Base-by-base conservation (phyloP, 805 yeast species). In the Huiozyma naganishii region DNA sequence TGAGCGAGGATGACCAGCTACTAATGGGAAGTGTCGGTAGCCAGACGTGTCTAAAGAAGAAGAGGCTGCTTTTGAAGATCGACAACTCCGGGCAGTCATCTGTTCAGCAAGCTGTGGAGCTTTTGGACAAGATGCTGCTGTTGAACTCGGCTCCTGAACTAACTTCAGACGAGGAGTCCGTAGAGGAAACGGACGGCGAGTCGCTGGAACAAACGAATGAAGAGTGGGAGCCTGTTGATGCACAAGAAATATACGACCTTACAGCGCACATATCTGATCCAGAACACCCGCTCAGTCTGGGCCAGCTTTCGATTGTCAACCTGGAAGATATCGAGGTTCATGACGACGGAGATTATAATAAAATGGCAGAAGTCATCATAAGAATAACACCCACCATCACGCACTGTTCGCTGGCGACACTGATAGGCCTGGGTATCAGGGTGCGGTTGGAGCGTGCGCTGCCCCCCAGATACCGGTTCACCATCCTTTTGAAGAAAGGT, bases 331-430 rank as follows among this genome's bases (percentile, higher is more conserved):
- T 92, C 45, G 62, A 67, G 35, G 87, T 92, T 3, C 68, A 63
- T 2, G 83, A 85, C 54, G 68, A 77, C 8, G 74, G 76, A 5
- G 69, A 73, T 41, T 58, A 59, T 39, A 53, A 68, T 29, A 73
- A 73, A 33, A 77, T 88, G 55, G 83, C 92, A 0, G 85, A 81
- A 48, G 86, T 92, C 0, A 55, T 77, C 23, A 86, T 92, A 29
- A 77, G 75, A 53, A 92, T 92, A 48, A 92, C 99, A 0, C 99
- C 99, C 1, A 92, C 99, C 0, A 90, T 92, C 53, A 92, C 97
- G 4, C 99, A 92, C 58, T 92, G 99, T 61, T 87, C 96, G 0
- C 70, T 92, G 48, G 98, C 98, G 1, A 92, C 98, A 0, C 72
- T 92, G 40, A 92, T 92, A 45, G 99, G 99, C 0, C 71, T 92